Percentiles rank a stretch among this genome's conserved stretches.
Conservation (phyloP, 805 yeast genomes). For the Candida xyloterini region DNA sequence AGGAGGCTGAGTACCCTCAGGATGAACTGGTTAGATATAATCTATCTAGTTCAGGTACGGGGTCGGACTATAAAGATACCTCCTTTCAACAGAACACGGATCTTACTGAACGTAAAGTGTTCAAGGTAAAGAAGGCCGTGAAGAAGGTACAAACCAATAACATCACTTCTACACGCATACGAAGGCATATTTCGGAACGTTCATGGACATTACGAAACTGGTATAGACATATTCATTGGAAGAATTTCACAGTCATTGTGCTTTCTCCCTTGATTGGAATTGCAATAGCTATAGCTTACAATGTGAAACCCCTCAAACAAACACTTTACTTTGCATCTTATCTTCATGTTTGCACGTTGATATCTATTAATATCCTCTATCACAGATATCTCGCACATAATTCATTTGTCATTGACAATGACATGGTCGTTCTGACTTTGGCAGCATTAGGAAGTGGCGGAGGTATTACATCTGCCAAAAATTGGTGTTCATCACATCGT, state of each 20-base stretch:
- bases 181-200: conserved; percentile 61
- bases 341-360: conserved; percentile 58
- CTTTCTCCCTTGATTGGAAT: conserved; percentile 47
- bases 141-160: conserved; percentile 24
- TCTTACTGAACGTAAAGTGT: conserved; percentile 32
- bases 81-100: conserved; percentile 1
- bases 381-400: conserved; percentile 75
- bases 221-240: conserved; percentile 74
- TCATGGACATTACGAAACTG: conserved; percentile 75
- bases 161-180: conserved; percentile 19
- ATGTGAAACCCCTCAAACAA: conserved; percentile 14
- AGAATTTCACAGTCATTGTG: conserved; percentile 54
- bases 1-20: conserved; percentile 31
- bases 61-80: background rate
- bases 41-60: background rate
- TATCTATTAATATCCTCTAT: conserved; percentile 81
- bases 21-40: conserved; percentile 28
- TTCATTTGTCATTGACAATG: conserved; percentile 43
- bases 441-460: conserved; percentile 67
- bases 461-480: conserved; percentile 71
- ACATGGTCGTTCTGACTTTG: conserved; percentile 45
- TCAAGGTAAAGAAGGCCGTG: conserved; percentile 11
- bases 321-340: conserved; percentile 51
- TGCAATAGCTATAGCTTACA: conserved; percentile 1
- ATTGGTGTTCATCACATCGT: conserved; percentile 83